A percentile compares a stretch with the other conserved stretches of the same genome.
These are phyloP conservation scores for Pleurotus salmoneostramineus DNA, from an alignment of 768 basidiomycete genomes.

Conservation along the genomic window DNA sequence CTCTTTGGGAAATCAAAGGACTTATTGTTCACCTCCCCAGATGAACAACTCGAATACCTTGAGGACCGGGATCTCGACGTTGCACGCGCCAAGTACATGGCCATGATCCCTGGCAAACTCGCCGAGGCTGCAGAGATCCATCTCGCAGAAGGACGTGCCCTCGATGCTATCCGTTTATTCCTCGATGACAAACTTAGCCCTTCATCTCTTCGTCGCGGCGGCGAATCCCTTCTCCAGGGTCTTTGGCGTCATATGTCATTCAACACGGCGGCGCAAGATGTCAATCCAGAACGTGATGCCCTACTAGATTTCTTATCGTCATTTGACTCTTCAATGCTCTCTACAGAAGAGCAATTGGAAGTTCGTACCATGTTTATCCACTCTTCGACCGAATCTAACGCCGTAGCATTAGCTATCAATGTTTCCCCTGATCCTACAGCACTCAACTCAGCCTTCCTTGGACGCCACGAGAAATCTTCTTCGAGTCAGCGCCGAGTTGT, in stretches of 20 bases:
- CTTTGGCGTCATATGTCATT: slow-evolving; percentile 46
- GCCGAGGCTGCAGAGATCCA: slow-evolving; percentile 51
- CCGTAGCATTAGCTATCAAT: slow-evolving; percentile 20
- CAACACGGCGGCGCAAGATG: no score
- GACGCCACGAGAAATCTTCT: slow-evolving; percentile 22
- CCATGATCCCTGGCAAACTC: slow-evolving; percentile 30
- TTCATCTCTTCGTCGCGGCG: slow-evolving; percentile 28
- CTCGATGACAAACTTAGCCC: slow-evolving; percentile 25
- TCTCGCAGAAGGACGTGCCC: slow-evolving; percentile 38
- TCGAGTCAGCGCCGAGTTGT: slow-evolving; percentile 27
- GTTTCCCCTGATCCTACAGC: slow-evolving; percentile 27
- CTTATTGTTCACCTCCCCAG: slow-evolving; percentile 41
- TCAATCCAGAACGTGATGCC: no score
- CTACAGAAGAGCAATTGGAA: neutral
- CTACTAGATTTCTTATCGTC: neutral
- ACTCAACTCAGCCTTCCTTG: neutral
- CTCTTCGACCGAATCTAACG: neutral
- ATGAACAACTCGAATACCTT: slow-evolving; percentile 55
- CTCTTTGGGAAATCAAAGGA: slow-evolving; percentile 36
- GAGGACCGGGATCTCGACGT: slow-evolving; percentile 49
- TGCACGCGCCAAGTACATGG: slow-evolving; percentile 41
- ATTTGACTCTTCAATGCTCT: neutral
- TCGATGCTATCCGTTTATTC: slow-evolving; percentile 45
- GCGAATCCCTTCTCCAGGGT: slow-evolving; percentile 32
- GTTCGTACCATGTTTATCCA: neutral